phyloP scores from a whole-genome alignment of 2,329 filamentous ascomycete genomes.

The Leptosphaerulina australis region DNA sequence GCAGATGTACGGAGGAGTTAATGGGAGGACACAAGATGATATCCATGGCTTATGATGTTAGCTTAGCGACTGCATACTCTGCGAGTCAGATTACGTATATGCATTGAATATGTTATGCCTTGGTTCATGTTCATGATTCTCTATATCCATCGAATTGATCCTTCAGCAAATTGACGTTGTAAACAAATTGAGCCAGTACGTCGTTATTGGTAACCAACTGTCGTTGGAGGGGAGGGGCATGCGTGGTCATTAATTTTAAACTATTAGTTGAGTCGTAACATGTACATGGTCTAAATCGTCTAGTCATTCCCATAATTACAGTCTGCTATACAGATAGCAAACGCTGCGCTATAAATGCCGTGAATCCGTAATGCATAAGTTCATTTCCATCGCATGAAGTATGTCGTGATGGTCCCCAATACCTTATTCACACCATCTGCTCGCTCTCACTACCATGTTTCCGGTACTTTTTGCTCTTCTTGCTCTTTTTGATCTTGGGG shows the following conservation, averaged over 20 bases:
- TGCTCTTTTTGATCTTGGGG: neutral
- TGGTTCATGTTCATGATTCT: too few relatives aligned
- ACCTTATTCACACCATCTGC: slow-evolving; percentile 6
- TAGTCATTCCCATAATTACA: neutral
- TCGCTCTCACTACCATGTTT: neutral
- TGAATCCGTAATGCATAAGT: neutral
- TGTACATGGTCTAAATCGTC: slow-evolving; percentile 1
- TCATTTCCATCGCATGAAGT: neutral
- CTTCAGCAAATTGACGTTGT: too few relatives aligned
- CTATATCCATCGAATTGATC: too few relatives aligned
- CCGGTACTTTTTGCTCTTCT: neutral
- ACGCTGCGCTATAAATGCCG: slow-evolving; percentile 7
- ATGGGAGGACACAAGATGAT: slow-evolving; percentile 20
- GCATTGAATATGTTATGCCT: too few relatives aligned
- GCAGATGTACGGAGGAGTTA: neutral
- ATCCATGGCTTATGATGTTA: slow-evolving; percentile 27
- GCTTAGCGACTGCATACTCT: slow-evolving; percentile 4
- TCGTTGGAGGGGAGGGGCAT: too few relatives aligned
- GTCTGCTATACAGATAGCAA: neutral
- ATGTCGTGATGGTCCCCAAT: neutral
- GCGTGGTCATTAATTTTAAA: too few relatives aligned
- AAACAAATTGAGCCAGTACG: too few relatives aligned
- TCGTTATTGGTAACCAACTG: too few relatives aligned
- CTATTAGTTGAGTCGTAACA: slow-evolving; percentile 1
- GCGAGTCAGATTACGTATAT: neutral